phyloP scores from a whole-genome alignment of 164 flowering plant species.

The Aristolochia contorta region DNA sequence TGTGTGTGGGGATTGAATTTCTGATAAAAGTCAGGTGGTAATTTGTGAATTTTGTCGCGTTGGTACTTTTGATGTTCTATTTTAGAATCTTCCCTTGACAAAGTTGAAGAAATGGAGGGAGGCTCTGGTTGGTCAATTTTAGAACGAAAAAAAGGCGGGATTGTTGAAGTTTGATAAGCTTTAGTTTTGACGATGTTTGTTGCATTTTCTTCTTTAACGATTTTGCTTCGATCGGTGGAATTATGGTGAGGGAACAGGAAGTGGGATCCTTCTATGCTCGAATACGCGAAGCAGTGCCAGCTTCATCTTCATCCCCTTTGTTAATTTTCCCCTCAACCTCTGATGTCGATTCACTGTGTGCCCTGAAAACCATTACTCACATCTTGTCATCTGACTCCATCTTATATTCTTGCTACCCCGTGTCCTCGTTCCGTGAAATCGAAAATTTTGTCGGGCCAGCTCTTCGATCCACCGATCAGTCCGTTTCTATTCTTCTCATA shows the following conservation, averaged over 20 bases:
- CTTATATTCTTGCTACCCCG: constrained; percentile 74
- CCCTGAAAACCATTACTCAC: constrained; percentile 57
- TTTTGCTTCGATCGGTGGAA: not conserved
- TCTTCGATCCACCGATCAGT: constrained; percentile 28
- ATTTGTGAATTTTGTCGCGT: too few relatives aligned
- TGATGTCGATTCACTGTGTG: constrained; percentile 82
- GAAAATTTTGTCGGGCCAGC: constrained; percentile 46
- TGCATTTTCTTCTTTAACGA: too few relatives aligned
- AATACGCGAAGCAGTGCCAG: constrained; percentile 47
- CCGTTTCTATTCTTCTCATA: constrained; percentile 55
- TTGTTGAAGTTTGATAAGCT: too few relatives aligned
- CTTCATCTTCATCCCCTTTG: constrained; percentile 52
- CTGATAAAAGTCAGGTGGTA: too few relatives aligned
- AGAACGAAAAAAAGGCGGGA: too few relatives aligned
- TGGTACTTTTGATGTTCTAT: too few relatives aligned
- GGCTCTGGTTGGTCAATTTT: too few relatives aligned
- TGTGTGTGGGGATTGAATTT: too few relatives aligned
- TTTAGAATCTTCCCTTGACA: too few relatives aligned
- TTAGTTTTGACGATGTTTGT: too few relatives aligned
- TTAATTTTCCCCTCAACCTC: constrained; percentile 84
- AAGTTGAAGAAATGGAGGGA: too few relatives aligned
- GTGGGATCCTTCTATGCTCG: constrained; percentile 56
- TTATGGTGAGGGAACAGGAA: constrained; percentile 68
- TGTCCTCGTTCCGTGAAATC: constrained; percentile 70
- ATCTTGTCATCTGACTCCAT: constrained; percentile 71